Base-by-base conservation (phyloP, 75 land plant species). In the Cupressus sempervirens region DNA sequence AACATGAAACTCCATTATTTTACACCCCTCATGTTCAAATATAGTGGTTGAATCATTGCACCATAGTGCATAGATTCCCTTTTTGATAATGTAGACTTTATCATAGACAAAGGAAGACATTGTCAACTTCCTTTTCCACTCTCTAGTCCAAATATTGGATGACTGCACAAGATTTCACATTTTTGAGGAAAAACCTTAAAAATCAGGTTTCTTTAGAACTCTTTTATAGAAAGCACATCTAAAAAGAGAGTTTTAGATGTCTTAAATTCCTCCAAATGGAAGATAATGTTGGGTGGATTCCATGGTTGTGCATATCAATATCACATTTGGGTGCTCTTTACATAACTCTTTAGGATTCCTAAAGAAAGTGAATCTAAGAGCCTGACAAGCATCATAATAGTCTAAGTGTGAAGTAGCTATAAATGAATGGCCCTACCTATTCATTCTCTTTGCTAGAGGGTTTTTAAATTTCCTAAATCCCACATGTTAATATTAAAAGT, bases 121-220 rank as follows among this genome's bases (percentile, higher is more conserved):
- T 4, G 82, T 93, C 96, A 96, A 6, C 93, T 88, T 13, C 84
- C 76, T 76, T 92, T 90, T 29, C 94, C 97, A 88, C 94, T 95
- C 72, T 94, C 93, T 0, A 94, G 98, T 20, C 98, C 98, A 85
- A 94, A 94, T 94, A 94, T 96, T 0, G 96, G 96, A 81, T 94
- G 98, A 2, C 93, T 94, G 85, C 96, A 96, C 4, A 94, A 76
- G 11, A 96, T 87, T 50, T 90, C 98, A 88, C 94, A 94, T 1
- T 92, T 85, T 14, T 67, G 82, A 20, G 93, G 96, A 10, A 95
- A 90, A 26, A 77, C 84, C 83, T 91, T 10, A 48, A 48, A 1
- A 48, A 48, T 48, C 12, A 10, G 52, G 52, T 32, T 48, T 48
- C 52, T 90, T 3, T 95, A 95, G 83, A 94, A 92, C 77, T 94